Evolutionary conservation across 495 filamentous ascomycete species (phyloP).

Genomic region (Penicillium turbatum): DNA sequence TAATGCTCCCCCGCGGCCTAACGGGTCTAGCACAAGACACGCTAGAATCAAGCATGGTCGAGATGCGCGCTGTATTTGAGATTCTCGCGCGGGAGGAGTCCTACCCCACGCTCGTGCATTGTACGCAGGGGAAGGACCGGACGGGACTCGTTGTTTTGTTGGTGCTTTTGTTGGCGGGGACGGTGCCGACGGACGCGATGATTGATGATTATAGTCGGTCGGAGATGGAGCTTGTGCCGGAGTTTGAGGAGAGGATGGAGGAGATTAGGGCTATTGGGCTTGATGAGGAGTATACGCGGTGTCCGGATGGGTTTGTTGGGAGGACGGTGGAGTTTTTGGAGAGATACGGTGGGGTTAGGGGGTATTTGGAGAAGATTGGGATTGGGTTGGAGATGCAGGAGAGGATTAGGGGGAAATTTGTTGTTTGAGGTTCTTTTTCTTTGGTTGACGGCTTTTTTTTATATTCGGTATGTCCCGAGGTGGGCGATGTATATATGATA

Average conservation of each 20-base stretch:
- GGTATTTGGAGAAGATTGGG: constrained; percentile 58
- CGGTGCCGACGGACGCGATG: constrained; percentile 53
- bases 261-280: constrained; percentile 69
- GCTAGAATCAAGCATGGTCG: constrained; percentile 55
- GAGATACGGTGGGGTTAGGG: constrained; percentile 56
- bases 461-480: not conserved
- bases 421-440: constrained; percentile 12
- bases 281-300: constrained; percentile 61
- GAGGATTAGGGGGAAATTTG: constrained; percentile 27
- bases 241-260: constrained; percentile 56
- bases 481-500: constrained; percentile 19
- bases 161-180: constrained; percentile 51
- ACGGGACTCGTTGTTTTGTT: constrained; percentile 72
- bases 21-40: constrained; percentile 61
- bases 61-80: constrained; percentile 58
- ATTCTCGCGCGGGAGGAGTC: constrained; percentile 40
- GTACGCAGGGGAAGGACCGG: constrained; percentile 85
- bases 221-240: constrained; percentile 54
- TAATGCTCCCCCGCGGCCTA: constrained; percentile 65
- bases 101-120: constrained; percentile 68
- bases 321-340: constrained; percentile 49
- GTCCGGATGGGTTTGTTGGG: constrained; percentile 52
- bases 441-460: not conserved
- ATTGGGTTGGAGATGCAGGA: constrained; percentile 42
- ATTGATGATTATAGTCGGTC: constrained; percentile 63